Base-by-base conservation (phyloP, 192 early-diverging fungal genomes). In the Backusella sp. region DNA sequence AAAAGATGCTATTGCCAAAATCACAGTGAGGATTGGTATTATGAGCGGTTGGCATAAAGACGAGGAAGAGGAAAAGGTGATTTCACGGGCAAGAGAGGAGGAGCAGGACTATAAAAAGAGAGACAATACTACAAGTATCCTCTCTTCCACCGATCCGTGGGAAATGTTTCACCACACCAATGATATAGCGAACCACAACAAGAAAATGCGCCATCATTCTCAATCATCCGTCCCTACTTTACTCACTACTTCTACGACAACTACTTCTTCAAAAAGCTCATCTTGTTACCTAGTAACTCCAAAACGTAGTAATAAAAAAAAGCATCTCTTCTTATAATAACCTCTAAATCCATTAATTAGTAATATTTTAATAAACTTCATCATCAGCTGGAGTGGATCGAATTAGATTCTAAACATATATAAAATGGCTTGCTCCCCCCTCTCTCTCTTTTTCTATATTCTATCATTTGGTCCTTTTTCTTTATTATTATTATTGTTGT, bases 11-110 rank as follows among this genome's bases (percentile, higher is more conserved):
- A 82, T 82, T 59, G 73, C 76, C 3, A 73, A 73, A 6, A 49
- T 82, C 0, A 74, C 70, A 4, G 80, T 82, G 23, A 73, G 73
- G 1, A 53, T 77, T 30, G 80, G 80, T 19, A 30, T 82, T 6
- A 68, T 82, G n/a, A 72, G 53, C 56, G 80, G 76, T 6, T 82
- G 80, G 80, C 74, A 72, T 73, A 70, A 34, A 17, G 75, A 81
- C 8, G 73, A 68, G 28, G 73, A 76, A 11, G 30, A 37, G 14
- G 39, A 59, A 14, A 30, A 59, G 49, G 44, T 41, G 7, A 44
- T 35, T 35, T n/a, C 28, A 62, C 26, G 36, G 34, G 23, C 56
- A 36, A 68, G 46, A 42, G 23, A 66, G 5, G 73, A 67, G 21
- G 44, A 52, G 6, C 35, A 70, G 30, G 49, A 59, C 15, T 28